These are phyloP conservation scores for Strobilomyces dryophilus DNA, from an alignment of 768 basidiomycete species.

Conservation along the genomic window DNA sequence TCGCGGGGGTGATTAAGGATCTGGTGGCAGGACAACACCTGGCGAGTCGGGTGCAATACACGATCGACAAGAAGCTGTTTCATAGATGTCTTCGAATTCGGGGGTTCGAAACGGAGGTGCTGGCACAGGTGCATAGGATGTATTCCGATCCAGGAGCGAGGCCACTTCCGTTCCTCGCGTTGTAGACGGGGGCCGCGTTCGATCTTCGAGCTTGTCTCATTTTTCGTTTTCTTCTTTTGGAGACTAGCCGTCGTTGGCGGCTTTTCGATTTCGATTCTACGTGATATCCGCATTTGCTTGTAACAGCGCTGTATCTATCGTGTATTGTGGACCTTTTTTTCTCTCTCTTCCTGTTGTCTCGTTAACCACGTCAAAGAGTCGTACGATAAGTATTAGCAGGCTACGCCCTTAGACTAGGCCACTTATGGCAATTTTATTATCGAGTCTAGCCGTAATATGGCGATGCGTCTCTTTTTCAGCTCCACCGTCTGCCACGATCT, in stretches of 20 bases:
- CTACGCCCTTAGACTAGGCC: too few species aligned
- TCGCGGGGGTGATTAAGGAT: constrained; percentile 75
- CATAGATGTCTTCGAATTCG: constrained; percentile 70
- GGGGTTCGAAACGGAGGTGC: constrained; percentile 52
- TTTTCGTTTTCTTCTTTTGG: not conserved
- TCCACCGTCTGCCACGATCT: too few species aligned
- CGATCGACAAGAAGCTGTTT: constrained; percentile 71
- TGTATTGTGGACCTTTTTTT: constrained; percentile 14
- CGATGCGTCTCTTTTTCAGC: too few species aligned
- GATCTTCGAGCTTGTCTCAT: not conserved
- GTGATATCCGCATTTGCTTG: constrained; percentile 17
- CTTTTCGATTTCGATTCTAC: not conserved
- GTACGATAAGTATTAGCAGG: too few species aligned
- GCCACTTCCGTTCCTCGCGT: constrained; percentile 18
- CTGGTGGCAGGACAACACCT: constrained; percentile 82
- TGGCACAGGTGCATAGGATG: constrained; percentile 45
- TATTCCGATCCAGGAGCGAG: constrained; percentile 26
- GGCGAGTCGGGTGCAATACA: constrained; percentile 65
- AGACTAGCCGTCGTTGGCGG: not conserved
- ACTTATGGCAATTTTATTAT: too few species aligned
- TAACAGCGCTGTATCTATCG: constrained; percentile 22
- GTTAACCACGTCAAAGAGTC: too few species aligned
- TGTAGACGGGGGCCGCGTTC: constrained; percentile 8
- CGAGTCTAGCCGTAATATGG: too few species aligned
- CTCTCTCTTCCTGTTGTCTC: constrained; percentile 2